Evolutionary conservation across 306 rosid genomes (phyloP).

Genomic region (Amphicarpaea edgeworthii): DNA sequence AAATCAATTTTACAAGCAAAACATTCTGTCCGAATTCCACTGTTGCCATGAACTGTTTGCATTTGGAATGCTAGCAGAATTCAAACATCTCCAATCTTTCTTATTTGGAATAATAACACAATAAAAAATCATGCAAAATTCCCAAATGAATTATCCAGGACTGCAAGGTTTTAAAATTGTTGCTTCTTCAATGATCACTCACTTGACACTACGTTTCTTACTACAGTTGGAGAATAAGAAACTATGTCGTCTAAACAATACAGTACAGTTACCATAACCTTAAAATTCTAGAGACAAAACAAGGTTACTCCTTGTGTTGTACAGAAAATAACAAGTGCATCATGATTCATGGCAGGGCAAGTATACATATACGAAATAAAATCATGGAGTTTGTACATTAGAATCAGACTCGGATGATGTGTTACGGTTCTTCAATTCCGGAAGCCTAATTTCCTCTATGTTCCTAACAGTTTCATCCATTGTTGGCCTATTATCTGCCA

Average conservation of each 20-base stretch:
- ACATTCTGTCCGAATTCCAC: neutral
- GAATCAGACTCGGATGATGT: slow-evolving; percentile 67
- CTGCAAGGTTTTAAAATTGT: neutral
- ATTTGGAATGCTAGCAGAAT: neutral
- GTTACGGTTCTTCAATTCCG: slow-evolving; percentile 49
- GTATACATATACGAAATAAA: neutral
- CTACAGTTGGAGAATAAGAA: neutral
- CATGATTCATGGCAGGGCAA: neutral
- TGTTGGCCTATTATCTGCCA: slow-evolving; percentile 65
- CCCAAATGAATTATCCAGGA: neutral
- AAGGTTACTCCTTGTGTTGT: slow-evolving; percentile 9
- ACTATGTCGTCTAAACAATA: slow-evolving; percentile 10
- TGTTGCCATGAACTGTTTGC: neutral
- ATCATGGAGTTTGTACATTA: slow-evolving; percentile 59
- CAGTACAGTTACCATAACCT: neutral
- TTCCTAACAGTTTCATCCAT: slow-evolving; percentile 60
- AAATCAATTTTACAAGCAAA: too few species aligned
- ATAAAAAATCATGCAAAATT: neutral
- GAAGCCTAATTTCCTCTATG: slow-evolving; percentile 61
- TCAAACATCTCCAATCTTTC: neutral
- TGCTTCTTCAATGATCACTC: neutral
- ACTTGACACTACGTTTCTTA: slow-evolving; percentile 8
- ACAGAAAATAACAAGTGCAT: neutral
- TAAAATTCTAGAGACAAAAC: neutral
- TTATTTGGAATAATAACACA: neutral